Evolutionary conservation across 2,329 filamentous ascomycete genomes (phyloP).

Genomic region (Ophiocordyceps camponoti-saundersi): DNA sequence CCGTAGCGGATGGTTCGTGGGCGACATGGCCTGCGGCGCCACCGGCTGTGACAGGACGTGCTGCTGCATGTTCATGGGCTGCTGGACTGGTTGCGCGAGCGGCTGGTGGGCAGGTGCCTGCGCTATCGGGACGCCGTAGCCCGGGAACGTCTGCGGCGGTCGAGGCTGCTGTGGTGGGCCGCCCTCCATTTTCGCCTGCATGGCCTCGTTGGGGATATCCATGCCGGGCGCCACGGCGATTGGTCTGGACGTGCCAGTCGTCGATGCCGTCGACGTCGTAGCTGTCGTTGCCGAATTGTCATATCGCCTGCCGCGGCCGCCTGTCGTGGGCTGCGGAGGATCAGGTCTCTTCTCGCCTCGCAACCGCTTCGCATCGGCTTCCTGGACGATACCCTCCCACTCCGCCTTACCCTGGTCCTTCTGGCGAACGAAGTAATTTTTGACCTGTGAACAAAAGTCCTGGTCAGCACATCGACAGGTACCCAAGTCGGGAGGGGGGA

Average conservation of each 20-base stretch:
- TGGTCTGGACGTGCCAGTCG: constrained; percentile 14
- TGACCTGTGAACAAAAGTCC: constrained; percentile 29
- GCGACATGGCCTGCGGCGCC: constrained; percentile 28
- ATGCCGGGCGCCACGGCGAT: constrained; percentile 27
- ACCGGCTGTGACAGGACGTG: constrained; percentile 17
- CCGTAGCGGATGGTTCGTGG: constrained; percentile 22
- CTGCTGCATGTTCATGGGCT: constrained; percentile 14
- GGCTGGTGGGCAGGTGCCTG: constrained; percentile 17
- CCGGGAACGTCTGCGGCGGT: constrained; percentile 21
- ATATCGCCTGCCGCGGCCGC: constrained; percentile 33
- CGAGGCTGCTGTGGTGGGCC: constrained; percentile 13
- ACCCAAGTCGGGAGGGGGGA: background rate
- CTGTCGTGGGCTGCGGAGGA: constrained; percentile 37
- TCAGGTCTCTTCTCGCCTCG: constrained; percentile 42
- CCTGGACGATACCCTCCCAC: constrained; percentile 41
- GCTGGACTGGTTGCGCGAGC: constrained; percentile 8
- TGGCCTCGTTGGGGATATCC: constrained; percentile 28
- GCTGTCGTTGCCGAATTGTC: constrained; percentile 16
- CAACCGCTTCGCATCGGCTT: constrained; percentile 38
- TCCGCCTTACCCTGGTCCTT: constrained; percentile 41
- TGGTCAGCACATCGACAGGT: constrained; percentile 2
- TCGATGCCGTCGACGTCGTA: constrained; percentile 6
- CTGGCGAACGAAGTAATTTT: constrained; percentile 50
- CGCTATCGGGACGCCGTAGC: constrained; percentile 29
- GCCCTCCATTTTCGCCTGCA: constrained; percentile 27